phyloP scores from a whole-genome alignment of 2,329 filamentous ascomycete species.

The Ciborinia camelliae region DNA sequence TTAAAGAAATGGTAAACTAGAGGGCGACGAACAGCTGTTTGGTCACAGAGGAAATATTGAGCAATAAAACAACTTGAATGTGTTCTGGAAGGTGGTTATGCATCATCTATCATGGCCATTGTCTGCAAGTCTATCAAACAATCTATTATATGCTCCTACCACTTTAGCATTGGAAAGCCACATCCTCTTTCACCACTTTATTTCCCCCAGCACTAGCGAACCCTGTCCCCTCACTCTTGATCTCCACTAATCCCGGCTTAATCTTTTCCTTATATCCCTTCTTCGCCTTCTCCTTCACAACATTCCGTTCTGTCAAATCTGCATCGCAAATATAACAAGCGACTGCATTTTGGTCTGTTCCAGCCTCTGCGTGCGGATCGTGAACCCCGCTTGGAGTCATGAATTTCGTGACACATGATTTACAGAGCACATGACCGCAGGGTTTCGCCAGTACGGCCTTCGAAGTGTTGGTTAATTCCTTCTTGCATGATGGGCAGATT shows the following conservation, averaged over 20 bases:
- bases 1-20: too few relatives aligned
- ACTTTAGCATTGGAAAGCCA: slow-evolving; percentile 74
- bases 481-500: slow-evolving; percentile 83
- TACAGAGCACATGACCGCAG: slow-evolving; percentile 89
- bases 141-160: background rate
- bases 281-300: slow-evolving; percentile 44
- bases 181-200: slow-evolving; percentile 72
- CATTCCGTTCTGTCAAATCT: slow-evolving; percentile 56
- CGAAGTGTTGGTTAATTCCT: slow-evolving; percentile 75
- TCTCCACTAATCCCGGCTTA: slow-evolving; percentile 69
- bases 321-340: slow-evolving; percentile 85
- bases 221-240: slow-evolving; percentile 84
- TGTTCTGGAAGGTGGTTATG: too few relatives aligned
- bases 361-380: slow-evolving; percentile 57
- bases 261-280: slow-evolving; percentile 56
- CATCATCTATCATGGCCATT: too few relatives aligned
- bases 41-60: too few relatives aligned
- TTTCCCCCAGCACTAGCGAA: slow-evolving; percentile 86
- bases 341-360: slow-evolving; percentile 48
- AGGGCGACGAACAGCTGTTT: too few relatives aligned
- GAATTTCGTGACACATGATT: slow-evolving; percentile 79
- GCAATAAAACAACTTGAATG: too few relatives aligned
- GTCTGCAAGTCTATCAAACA: background rate
- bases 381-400: slow-evolving; percentile 56
- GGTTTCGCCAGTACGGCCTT: slow-evolving; percentile 80